These are phyloP conservation scores for Dendrobium officinale DNA, from an alignment of 106 monocot genomes.

Conservation along the genomic window DNA sequence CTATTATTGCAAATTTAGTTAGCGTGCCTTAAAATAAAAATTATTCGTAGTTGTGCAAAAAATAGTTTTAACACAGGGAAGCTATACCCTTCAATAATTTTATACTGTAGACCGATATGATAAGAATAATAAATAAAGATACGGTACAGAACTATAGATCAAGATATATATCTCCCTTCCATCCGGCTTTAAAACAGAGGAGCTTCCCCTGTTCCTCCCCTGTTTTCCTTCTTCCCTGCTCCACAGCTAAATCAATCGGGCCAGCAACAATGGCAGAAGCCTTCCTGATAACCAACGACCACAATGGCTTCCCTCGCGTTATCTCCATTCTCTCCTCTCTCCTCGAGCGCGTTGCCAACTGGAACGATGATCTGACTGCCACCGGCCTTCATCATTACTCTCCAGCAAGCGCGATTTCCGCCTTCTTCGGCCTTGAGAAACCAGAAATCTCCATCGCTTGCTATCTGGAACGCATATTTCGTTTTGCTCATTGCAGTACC, in stretches of 20 bases:
- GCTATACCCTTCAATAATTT: too few relatives aligned
- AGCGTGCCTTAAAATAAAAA: too few relatives aligned
- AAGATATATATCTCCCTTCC: not conserved
- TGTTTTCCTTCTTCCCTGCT: not conserved
- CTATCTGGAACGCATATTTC: conserved; percentile 44
- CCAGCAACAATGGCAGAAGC: conserved; percentile 14
- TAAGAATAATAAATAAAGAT: too few relatives aligned
- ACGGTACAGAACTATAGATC: too few relatives aligned
- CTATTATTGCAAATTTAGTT: too few relatives aligned
- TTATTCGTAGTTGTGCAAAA: too few relatives aligned
- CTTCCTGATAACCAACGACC: not conserved
- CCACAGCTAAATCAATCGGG: not conserved
- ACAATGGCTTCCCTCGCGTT: conserved; percentile 14
- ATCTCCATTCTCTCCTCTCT: conserved; percentile 30
- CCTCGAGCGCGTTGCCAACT: conserved; percentile 27
- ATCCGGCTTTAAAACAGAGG: not conserved
- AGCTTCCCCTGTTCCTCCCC: conserved; percentile 1
- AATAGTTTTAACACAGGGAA: too few relatives aligned
- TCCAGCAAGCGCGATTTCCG: not conserved
- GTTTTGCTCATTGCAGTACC: conserved; percentile 38
- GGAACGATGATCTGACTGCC: conserved; percentile 17
- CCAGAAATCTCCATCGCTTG: conserved; percentile 27
- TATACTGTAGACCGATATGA: too few relatives aligned
- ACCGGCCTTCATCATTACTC: not conserved
- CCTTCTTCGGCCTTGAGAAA: conserved; percentile 28